Evolutionary conservation across 176 grass and related monocot species (phyloP), one percentile per base, ranked within the genome.

Genomic region (Zea luxurians): DNA sequence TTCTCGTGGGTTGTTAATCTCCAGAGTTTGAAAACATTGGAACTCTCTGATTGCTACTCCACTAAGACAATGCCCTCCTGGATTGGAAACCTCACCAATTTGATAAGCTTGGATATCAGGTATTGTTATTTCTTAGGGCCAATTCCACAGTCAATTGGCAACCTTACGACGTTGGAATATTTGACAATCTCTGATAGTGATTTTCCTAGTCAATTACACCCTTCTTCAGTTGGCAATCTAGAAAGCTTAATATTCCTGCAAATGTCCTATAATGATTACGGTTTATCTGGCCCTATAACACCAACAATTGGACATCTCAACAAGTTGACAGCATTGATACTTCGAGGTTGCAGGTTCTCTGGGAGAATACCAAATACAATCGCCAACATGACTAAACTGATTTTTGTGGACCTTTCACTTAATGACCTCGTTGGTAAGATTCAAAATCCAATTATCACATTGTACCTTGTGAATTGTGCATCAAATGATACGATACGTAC

Each of bases 381-480:
- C 27, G 35, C 4, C 7, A 86, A 76, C 17, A 67, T 86, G 61
- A 86, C 71, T 43, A 46, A 65, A 55, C 38, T 86, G 44, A n/a
- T 50, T 61, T 71, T 16, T 46, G 20, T 86, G 35, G 84, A 86
- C 42, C 77, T 86, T 63, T 75, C 61, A 18, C 2, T 54, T 8
- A 86, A 82, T 55, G n/a, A 40, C 35, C 48, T 86, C 4, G 70
- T 5, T 6, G 84, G 78, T 46, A 74, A 64, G 71, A 64, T 38
- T 13, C 27, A 8, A 64, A 64, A 64, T 15, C 35, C 35, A 6
- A 64, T 38, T 12, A 36, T 15, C 12, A 38, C 35, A 37, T 55
- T 55, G n/a, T 55, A 8, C 17, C 53, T 55, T 55, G 2, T n/a
- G 53, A 55, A 55, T 55, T 55, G 8, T 55, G 53, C 53, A 55